Evolutionary conservation across 83 land plant species (phyloP), one percentile per base, ranked within the genome.

Genomic region (Picea abies): DNA sequence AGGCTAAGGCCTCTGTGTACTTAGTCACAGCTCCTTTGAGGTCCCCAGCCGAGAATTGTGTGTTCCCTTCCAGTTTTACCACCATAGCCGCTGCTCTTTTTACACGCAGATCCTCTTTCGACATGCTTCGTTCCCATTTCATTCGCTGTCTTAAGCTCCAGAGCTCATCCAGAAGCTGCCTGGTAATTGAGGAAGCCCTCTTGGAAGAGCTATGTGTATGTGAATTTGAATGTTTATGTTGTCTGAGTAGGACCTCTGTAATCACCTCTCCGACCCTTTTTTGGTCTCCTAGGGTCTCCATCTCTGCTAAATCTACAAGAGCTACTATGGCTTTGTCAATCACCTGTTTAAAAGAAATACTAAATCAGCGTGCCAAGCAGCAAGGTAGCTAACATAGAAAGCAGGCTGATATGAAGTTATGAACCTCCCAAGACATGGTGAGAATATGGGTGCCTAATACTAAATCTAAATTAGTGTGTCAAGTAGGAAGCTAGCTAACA

Each of bases 251-350:
- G 0, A 79, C 83, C 72, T 75, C 84, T 52, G 90, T 84, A 62
- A 97, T 89, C 0, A 87, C 65, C 15, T 92, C 90, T 19, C 99
- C 98, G 8, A 94, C 68, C 52, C 86, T 84, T 87, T 82, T 83
- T 80, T 90, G 86, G 1, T 82, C 87, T 25, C 93, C 90, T n/a
- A 95, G 82, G 63, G 60, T 87, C 68, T 82, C 84, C 9, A 97
- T 88, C 87, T 97, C 99, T 79, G 90, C 91, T 80, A 97, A 84
- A 84, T 97, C 99, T 22, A 83, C 85, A 16, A 97, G 90, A 58
- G 85, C 86, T 29, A 80, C 80, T 60, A 84, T 79, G 22, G 91
- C 91, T 72, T 78, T 83, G 67, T 94, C 95, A 4, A 95, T 68
- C 49, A 95, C 98, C 91, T 90, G 84, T 60, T 35, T 22, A 82